These are phyloP conservation scores for Coemansia sp. DNA, from an alignment of 192 early-diverging fungal species.

Conservation along the genomic window DNA sequence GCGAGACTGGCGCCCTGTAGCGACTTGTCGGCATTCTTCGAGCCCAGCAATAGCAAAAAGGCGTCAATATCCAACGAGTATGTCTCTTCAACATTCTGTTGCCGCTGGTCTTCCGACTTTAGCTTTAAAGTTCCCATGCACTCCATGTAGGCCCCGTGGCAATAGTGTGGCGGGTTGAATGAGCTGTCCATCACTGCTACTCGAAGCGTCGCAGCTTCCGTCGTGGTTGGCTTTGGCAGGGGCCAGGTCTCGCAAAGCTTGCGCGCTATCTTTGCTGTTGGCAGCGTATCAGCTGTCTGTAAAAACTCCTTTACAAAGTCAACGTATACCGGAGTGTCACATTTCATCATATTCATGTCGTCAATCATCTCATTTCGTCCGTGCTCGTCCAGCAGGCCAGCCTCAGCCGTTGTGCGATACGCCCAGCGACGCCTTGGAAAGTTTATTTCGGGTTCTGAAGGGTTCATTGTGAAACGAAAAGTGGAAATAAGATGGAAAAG, in stretches of 20 bases:
- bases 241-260: constrained; percentile 39
- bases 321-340: constrained; percentile 40
- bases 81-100: not conserved
- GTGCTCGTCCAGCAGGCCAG: not conserved
- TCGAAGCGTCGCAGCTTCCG: constrained; percentile 11
- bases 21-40: constrained; percentile 71
- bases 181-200: constrained; percentile 71
- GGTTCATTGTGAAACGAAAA: not conserved
- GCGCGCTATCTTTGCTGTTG: constrained; percentile 28
- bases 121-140: constrained; percentile 32
- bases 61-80: constrained; percentile 57
- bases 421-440: not conserved
- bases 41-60: constrained; percentile 61
- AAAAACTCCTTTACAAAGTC: constrained; percentile 39
- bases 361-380: constrained; percentile 13
- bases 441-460: not conserved
- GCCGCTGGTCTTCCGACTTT: constrained; percentile 1
- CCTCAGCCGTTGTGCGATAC: not conserved
- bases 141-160: constrained; percentile 42
- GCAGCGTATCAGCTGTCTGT: not conserved
- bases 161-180: constrained; percentile 73
- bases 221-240: not conserved
- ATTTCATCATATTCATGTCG: constrained; percentile 26
- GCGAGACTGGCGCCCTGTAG: constrained; percentile 54
- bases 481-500: not conserved